Conservation (phyloP, 2,329 filamentous ascomycete genomes). For the Cladosporium cucumerinum region DNA sequence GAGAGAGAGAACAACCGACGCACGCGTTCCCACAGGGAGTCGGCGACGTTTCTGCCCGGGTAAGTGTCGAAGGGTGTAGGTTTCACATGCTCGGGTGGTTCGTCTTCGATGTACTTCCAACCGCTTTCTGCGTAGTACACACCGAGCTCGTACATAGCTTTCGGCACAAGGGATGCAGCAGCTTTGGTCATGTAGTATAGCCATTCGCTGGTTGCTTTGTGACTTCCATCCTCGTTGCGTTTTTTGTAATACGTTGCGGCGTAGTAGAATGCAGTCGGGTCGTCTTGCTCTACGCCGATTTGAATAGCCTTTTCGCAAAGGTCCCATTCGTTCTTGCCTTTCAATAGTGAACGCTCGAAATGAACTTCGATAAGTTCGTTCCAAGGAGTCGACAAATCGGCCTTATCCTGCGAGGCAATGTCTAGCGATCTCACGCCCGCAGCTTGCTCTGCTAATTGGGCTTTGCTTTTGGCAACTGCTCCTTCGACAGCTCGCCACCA, state of each 20-base stretch:
- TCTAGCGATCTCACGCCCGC: neutral
- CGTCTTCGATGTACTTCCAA: constrained; percentile 35
- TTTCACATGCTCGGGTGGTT: constrained; percentile 33
- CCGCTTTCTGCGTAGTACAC: constrained; percentile 37
- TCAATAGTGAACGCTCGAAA: constrained; percentile 18
- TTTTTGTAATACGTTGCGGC: constrained; percentile 31
- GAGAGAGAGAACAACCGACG: neutral
- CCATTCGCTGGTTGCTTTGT: constrained; percentile 37
- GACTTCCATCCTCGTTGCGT: constrained; percentile 20
- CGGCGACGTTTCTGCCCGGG: constrained; percentile 12
- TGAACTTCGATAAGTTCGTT: constrained; percentile 30
- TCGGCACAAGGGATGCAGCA: constrained; percentile 39
- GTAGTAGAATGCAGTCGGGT: constrained; percentile 42
- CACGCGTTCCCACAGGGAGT: neutral
- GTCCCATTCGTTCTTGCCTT: constrained; percentile 9
- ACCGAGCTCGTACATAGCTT: constrained; percentile 39
- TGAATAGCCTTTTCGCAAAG: constrained; percentile 10
- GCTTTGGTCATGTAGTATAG: constrained; percentile 46
- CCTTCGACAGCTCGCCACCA: constrained; percentile 28
- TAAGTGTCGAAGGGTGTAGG: constrained; percentile 35
- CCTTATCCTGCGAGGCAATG: constrained; percentile 10
- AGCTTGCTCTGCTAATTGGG: neutral
- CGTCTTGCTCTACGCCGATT: constrained; percentile 36
- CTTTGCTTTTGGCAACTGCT: constrained; percentile 18
- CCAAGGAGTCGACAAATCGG: constrained; percentile 33